Evolutionary conservation across 2,329 filamentous ascomycete species (phyloP).

Genomic region (Metarhizium anisopliae): DNA sequence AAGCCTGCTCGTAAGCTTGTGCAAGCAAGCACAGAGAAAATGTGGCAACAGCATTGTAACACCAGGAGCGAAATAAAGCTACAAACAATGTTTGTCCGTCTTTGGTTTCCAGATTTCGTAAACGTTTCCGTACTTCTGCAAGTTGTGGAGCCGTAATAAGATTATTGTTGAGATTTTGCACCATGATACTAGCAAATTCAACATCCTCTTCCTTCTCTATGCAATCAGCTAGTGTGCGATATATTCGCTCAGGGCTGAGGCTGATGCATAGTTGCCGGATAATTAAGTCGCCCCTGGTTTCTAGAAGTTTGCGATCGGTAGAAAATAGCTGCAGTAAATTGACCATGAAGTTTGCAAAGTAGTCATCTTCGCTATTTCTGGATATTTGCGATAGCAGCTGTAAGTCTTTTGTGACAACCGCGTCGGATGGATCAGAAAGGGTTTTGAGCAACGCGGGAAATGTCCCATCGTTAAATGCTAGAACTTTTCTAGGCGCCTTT

Average conservation of each 20-base stretch:
- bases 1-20: conserved; percentile 96
- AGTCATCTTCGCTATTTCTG: conserved; percentile 90
- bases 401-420: conserved; percentile 89
- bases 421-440: conserved; percentile 87
- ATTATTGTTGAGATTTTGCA: conserved; percentile 98
- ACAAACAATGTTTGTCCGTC: conserved; percentile 96
- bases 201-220: conserved; percentile 97
- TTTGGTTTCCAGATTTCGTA: conserved; percentile 86
- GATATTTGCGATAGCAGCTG: conserved; percentile 94
- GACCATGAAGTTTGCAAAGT: conserved; percentile 98
- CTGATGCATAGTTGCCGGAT: conserved; percentile 92
- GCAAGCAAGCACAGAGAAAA: conserved; percentile 93
- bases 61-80: conserved; percentile 91
- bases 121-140: conserved; percentile 77
- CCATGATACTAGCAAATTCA: conserved; percentile 98
- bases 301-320: conserved; percentile 82
- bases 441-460: conserved; percentile 96
- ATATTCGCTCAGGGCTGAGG: conserved; percentile 89
- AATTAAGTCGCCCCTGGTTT: conserved; percentile 90
- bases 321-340: conserved; percentile 92
- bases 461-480: conserved; percentile 94
- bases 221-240: conserved; percentile 89
- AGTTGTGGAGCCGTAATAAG: conserved; percentile 95
- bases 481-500: conserved; percentile 85
- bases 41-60: conserved; percentile 94